A percentile compares a stretch with the other conserved stretches of the same genome.
These are phyloP conservation scores for Chlorella sp. DNA, from an alignment of 139 green algal genomes.

Conservation along the genomic window DNA sequence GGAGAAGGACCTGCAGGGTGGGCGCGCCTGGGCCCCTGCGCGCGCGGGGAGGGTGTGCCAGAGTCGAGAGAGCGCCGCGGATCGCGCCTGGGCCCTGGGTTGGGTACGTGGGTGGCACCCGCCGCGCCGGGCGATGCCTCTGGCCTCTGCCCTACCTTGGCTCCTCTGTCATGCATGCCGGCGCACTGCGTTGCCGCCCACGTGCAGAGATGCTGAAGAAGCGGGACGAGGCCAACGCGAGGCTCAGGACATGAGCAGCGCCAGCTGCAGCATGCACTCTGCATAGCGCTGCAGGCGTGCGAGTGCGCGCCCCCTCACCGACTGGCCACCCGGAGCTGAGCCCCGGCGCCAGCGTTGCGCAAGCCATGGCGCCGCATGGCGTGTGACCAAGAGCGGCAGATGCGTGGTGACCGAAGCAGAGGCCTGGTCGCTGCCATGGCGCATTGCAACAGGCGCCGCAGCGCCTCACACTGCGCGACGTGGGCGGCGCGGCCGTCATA, in stretches of 20 bases:
- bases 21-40: not conserved
- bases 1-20: slow-evolving; percentile 44
- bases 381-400: no score
- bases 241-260: slow-evolving; percentile 3
- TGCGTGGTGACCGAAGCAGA: no score
- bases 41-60: not conserved
- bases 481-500: no score
- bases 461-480: no score
- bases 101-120: not conserved
- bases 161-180: not conserved
- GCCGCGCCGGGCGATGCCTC: not conserved
- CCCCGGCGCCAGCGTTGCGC: no score
- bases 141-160: not conserved
- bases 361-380: no score
- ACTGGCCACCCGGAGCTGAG: no score
- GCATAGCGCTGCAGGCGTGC: no score
- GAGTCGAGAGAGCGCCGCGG: not conserved
- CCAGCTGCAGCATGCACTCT: not conserved
- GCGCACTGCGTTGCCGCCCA: not conserved
- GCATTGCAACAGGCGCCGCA: no score
- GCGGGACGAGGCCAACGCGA: slow-evolving; percentile 21
- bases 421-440: no score
- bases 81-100: not conserved
- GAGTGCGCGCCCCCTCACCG: no score
- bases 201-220: slow-evolving; percentile 25